These are phyloP conservation scores for Parascedosporium putredinis DNA, from an alignment of 2,329 filamentous ascomycete species.

Conservation along the genomic window DNA sequence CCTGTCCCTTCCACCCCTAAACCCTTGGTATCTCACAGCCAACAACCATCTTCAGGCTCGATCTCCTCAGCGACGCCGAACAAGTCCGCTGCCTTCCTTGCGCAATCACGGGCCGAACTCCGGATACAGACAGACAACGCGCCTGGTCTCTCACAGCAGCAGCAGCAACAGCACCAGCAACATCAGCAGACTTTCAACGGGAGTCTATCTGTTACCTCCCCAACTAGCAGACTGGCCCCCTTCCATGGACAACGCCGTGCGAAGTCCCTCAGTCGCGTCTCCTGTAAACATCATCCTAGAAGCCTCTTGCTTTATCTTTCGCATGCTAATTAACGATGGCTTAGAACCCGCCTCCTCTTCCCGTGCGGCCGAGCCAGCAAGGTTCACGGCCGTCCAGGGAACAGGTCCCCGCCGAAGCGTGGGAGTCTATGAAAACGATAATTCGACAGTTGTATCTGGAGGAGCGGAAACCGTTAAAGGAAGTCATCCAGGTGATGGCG, in stretches of 20 bases:
- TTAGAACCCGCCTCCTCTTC: conserved; percentile 8
- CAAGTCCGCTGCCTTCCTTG: conserved; percentile 11
- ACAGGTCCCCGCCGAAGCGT: conserved; percentile 33
- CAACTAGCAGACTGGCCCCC: conserved; percentile 4
- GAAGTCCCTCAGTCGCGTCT: background rate
- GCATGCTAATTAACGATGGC: background rate
- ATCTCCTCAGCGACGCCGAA: background rate
- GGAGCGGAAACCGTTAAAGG: conserved; percentile 38
- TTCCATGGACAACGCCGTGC: background rate
- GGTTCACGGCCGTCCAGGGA: conserved; percentile 21
- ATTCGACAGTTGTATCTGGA: conserved; percentile 37
- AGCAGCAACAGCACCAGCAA: conserved; percentile 6
- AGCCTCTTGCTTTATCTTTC: background rate
- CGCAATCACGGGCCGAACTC: conserved; percentile 11
- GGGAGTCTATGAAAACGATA: conserved; percentile 36
- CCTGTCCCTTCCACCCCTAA: conserved; percentile 29
- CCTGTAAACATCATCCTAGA: conserved; percentile 4
- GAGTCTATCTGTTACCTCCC: conserved; percentile 7
- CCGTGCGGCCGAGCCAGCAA: conserved; percentile 3
- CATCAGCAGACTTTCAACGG: conserved; percentile 3
- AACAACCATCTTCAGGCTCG: background rate
- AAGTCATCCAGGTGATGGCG: conserved; percentile 41
- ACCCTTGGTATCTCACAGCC: conserved; percentile 18
- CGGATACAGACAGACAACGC: conserved; percentile 10
- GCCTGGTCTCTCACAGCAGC: conserved; percentile 5